A percentile compares a stretch with the other conserved stretches of the same genome.
These are phyloP conservation scores for Penicillium ochrochloron DNA, from an alignment of 495 filamentous ascomycete genomes.

Conservation along the genomic window DNA sequence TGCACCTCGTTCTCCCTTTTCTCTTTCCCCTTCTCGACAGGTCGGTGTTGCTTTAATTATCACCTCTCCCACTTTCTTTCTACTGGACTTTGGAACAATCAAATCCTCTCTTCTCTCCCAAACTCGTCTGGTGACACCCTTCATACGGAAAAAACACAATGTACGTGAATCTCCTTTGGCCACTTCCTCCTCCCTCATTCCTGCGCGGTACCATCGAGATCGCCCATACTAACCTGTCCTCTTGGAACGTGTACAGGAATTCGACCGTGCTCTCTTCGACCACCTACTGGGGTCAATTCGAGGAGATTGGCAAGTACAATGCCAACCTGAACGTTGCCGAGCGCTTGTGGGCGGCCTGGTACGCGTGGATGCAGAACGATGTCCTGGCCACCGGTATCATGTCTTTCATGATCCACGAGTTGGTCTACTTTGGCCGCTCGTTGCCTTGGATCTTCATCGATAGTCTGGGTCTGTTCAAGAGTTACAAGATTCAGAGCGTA, in stretches of 20 bases:
- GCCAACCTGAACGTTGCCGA: slow-evolving; percentile 84
- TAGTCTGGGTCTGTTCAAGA: slow-evolving; percentile 80
- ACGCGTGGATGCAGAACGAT: slow-evolving; percentile 98
- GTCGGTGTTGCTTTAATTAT: not conserved
- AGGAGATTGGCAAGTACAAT: slow-evolving; percentile 86
- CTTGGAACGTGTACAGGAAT: slow-evolving; percentile 47
- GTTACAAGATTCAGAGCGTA: slow-evolving; percentile 92
- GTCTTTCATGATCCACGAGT: slow-evolving; percentile 94
- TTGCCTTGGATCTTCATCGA: slow-evolving; percentile 95
- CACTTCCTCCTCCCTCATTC: not conserved
- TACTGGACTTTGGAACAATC: not conserved
- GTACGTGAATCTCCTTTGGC: not conserved
- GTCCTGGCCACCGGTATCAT: slow-evolving; percentile 93
- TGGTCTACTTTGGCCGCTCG: slow-evolving; percentile 91
- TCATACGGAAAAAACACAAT: slow-evolving; percentile 9
- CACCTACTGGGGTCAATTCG: slow-evolving; percentile 80
- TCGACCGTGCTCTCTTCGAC: slow-evolving; percentile 59
- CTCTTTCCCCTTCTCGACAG: not conserved
- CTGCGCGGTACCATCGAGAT: not conserved
- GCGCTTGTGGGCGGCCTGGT: slow-evolving; percentile 92
- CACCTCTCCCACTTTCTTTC: not conserved
- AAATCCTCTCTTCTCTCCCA: not conserved
- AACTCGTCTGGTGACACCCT: not conserved
- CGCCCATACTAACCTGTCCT: not conserved
- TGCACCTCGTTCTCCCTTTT: not conserved